Conservation (phyloP, 768 basidiomycete species). For the Auricularia sp. region DNA sequence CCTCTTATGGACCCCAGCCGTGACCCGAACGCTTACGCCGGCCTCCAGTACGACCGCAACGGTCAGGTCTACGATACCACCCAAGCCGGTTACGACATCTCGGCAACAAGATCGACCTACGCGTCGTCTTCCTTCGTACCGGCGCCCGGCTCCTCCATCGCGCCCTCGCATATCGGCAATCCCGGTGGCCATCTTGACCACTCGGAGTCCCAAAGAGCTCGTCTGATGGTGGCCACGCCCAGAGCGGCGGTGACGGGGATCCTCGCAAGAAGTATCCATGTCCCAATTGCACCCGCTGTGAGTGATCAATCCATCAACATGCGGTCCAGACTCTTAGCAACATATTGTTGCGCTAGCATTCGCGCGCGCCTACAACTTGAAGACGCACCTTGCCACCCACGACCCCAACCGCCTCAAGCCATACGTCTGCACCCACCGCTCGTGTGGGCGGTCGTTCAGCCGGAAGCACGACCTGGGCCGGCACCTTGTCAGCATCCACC, state of each 20-base stretch:
- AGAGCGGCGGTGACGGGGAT: conserved; percentile 34
- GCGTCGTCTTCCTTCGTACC: not conserved
- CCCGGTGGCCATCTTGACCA: not conserved
- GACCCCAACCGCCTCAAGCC: conserved; percentile 88
- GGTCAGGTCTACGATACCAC: not conserved
- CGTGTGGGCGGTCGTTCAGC: conserved; percentile 85
- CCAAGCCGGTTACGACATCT: not conserved
- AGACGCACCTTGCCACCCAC: conserved; percentile 92
- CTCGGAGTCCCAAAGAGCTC: conserved; percentile 1
- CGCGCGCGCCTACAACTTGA: conserved; percentile 87
- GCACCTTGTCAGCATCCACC: conserved; percentile 79
- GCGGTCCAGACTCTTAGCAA: not conserved
- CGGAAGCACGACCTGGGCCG: conserved; percentile 91
- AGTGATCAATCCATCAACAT: conserved; percentile 4
- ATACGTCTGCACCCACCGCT: conserved; percentile 74
- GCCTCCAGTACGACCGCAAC: not conserved
- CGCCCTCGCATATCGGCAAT: not conserved
- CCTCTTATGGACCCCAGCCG: conserved; percentile 1
- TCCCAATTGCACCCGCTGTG: conserved; percentile 63
- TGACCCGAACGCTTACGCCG: not conserved
- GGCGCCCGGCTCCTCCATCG: not conserved
- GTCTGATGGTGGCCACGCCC: not conserved
- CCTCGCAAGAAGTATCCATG: conserved; percentile 76
- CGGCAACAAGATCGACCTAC: not conserved
- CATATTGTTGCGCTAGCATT: conserved; percentile 45